A percentile compares a stretch with the other conserved stretches of the same genome.
Evolutionary conservation across 345 rosid species (phyloP).

Genomic region (Anacardium occidentale): DNA sequence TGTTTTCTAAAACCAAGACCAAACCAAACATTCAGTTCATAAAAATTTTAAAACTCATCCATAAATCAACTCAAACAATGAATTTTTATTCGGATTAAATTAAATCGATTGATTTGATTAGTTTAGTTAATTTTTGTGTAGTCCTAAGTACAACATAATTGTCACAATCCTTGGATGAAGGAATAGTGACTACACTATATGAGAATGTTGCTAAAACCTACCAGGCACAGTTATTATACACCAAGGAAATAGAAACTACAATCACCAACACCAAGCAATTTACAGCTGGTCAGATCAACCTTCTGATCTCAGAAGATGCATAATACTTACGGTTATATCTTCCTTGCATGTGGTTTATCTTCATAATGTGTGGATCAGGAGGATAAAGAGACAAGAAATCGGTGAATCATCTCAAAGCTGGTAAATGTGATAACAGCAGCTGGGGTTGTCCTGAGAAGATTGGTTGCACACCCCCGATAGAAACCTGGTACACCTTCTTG

Average conservation of each 20-base stretch:
- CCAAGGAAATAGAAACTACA: neutral
- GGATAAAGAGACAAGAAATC: constrained; percentile 54
- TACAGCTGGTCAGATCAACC: neutral
- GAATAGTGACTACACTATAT: neutral
- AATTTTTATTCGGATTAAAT: too few relatives aligned
- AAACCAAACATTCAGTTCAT: too few relatives aligned
- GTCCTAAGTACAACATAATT: too few relatives aligned
- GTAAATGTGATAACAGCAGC: constrained; percentile 95
- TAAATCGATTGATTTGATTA: too few relatives aligned
- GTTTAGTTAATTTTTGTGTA: too few relatives aligned
- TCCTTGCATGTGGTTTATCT: constrained; percentile 6
- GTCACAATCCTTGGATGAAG: neutral
- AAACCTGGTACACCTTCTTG: constrained; percentile 74
- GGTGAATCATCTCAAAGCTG: constrained; percentile 90
- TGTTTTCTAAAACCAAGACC: too few relatives aligned
- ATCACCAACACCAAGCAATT: neutral
- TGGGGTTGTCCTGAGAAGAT: constrained; percentile 83
- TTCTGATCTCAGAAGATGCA: neutral
- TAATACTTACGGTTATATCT: neutral
- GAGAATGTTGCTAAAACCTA: constrained; percentile 10
- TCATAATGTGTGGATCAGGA: constrained; percentile 55
- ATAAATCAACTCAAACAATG: too few relatives aligned
- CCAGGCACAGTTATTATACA: constrained; percentile 1
- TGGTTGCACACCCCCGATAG: constrained; percentile 91
- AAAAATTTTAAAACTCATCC: too few relatives aligned